Base-by-base conservation (phyloP, 805 yeast species). In the Cyberlindnera mississippiensis region DNA sequence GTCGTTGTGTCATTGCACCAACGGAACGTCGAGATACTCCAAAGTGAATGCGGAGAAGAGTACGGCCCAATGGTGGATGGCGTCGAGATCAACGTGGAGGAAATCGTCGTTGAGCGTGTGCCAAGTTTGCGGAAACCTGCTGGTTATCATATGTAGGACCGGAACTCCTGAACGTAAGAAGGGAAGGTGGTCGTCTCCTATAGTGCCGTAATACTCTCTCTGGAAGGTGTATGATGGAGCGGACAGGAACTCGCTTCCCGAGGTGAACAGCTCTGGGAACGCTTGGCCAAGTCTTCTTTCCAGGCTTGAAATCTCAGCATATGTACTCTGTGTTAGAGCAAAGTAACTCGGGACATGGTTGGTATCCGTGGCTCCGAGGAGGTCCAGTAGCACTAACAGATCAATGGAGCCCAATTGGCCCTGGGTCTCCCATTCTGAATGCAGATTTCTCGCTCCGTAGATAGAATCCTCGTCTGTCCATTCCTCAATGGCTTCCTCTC, bases 111-210 rank as follows among this genome's bases (percentile, higher is more conserved):
- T 58, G 2, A 65, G 22, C 1, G 73, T 75, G 48, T 78, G 84
- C 84, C 84, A 78, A 9, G 51, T 57, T 0, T 48, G 37, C 0
- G 84, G 84, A 53, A 78, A 77, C 8, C 61, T 63, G 5, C 55
- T 44, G 2, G 84, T 80, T n/a, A 78, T 75, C 33, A 77, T 50
- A 51, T 78, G 83, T 39, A 78, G 46, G 1, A 73, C 61, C 0
- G 74, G 73, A 1, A 75, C 72, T 0, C 77, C 78, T 4, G 62
- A 56, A 12, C 57, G 53, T 29, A 67, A 52, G 52, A 73, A 78
- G 1, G 82, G 83, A 3, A 71, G 48, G 49, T 78, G 84, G 46
- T 78, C 84, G 53, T 78, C 84, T 16, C 61, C 70, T 11, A 69
- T 52, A 17, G 35, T 34, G 1, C 56, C 57, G 15, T 33, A 32